phyloP scores from a whole-genome alignment of 305 asterid genomes.

The Andrographis paniculata region DNA sequence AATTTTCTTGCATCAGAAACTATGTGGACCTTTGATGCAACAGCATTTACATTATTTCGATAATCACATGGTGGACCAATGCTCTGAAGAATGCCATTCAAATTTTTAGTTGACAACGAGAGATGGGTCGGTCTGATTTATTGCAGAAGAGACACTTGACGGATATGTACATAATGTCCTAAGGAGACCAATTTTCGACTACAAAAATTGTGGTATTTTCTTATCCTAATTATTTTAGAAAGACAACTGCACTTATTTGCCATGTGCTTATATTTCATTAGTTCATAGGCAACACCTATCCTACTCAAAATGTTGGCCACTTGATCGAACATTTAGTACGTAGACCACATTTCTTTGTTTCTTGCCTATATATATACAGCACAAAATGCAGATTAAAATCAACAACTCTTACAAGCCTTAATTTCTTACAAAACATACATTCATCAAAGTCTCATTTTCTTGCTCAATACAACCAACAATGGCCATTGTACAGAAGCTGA shows the following conservation, averaged over 20 bases:
- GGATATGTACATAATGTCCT: too few relatives aligned
- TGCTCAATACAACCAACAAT: neutral
- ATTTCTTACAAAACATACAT: neutral
- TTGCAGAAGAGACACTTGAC: too few relatives aligned
- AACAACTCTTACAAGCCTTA: neutral
- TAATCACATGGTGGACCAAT: too few relatives aligned
- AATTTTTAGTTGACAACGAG: too few relatives aligned
- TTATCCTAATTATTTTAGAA: too few relatives aligned
- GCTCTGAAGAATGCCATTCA: too few relatives aligned
- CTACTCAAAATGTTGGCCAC: neutral
- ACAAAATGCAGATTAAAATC: neutral
- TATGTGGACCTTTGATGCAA: too few relatives aligned
- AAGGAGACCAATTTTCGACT: neutral
- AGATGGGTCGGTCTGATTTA: too few relatives aligned
- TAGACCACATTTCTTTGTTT: neutral
- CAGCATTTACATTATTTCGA: too few relatives aligned
- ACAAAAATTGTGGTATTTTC: neutral
- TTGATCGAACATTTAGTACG: neutral
- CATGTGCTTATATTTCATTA: neutral
- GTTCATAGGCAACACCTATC: neutral
- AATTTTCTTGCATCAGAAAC: too few relatives aligned
- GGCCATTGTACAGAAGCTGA: constrained; percentile 18
- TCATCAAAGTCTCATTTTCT: neutral
- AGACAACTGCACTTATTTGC: neutral
- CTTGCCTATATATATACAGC: neutral